Base-by-base conservation (phyloP, 495 filamentous ascomycete species). In the Symbiotaphrina buchneri region DNA sequence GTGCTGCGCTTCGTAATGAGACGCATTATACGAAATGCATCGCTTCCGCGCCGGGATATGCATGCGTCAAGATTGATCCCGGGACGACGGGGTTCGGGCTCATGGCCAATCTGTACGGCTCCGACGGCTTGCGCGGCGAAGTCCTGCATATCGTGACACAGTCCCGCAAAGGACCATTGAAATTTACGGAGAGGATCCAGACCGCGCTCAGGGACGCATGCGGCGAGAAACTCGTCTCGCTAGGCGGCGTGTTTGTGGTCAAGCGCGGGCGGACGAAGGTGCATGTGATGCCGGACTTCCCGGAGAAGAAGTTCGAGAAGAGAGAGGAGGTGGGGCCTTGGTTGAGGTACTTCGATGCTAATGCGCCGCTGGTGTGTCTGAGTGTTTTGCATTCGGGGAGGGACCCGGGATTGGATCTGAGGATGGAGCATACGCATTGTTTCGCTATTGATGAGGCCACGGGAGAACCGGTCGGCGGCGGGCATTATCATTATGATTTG, bases 251-350 rank as follows among this genome's bases (percentile, higher is more conserved):
- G 0, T 58, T 58, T 22, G 15, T 56, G 4, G 34, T 56, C 14
- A 49, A 47, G 23, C 28, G 35, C 0, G 51, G 54, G 0, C 45
- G 35, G 11, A 48, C 49, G 6, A 46, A 41, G 11, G 43, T 54
- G 17, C 54, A 58, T 32, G 43, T 58, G n/a, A 58, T 58, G 53
- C 54, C 54, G 10, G 54, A 58, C 32, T 58, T 58, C 17, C 49
- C 49, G 2, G 16, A 33, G 18, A 37, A 40, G 10, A 29, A 47
- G 6, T 49, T 57, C 31, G 30, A 35, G 3, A 37, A 40, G 14
- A 29, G 42, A 3, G 33, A 40, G 2, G 26, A 48, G 20, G 22
- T 53, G 16, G 35, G 46, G 1, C 27, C 40, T 4, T 56, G 54
- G 54, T 33, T 56, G 6, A 46, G 31, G 2, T 54, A 45, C 37